phyloP scores from a whole-genome alignment of 352 stramenopile genomes.

The Phytopythium boreale region DNA sequence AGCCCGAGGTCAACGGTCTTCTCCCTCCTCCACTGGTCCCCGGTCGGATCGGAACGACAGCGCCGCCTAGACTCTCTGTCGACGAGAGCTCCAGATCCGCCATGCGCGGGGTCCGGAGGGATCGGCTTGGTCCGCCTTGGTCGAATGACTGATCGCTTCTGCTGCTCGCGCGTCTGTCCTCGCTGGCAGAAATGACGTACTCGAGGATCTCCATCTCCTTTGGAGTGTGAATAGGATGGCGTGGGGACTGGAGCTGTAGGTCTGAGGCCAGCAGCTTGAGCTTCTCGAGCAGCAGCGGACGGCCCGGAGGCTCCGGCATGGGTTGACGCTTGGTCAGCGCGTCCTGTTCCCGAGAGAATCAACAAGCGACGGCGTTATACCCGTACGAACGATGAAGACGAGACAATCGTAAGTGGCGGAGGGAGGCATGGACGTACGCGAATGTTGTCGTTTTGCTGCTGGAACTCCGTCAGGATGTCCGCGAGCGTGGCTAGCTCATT shows the following conservation, averaged over 20 bases:
- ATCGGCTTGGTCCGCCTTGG: background rate
- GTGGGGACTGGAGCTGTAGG: slow-evolving; percentile 23
- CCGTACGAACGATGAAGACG: background rate
- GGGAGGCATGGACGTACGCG: slow-evolving; percentile 28
- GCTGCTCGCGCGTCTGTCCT: background rate
- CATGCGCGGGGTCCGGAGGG: slow-evolving; percentile 49
- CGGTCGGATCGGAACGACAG: slow-evolving; percentile 33
- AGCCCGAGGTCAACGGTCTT: slow-evolving; percentile 38
- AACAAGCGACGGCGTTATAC: background rate
- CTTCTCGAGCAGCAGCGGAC: slow-evolving; percentile 66
- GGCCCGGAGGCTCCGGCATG: slow-evolving; percentile 60
- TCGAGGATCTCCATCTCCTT: slow-evolving; percentile 59
- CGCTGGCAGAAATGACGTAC: slow-evolving; percentile 43
- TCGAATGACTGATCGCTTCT: slow-evolving; percentile 15
- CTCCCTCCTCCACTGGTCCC: slow-evolving; percentile 36
- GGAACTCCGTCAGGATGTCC: slow-evolving; percentile 76
- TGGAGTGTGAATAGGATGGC: slow-evolving; percentile 17
- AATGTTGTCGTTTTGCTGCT: slow-evolving; percentile 75
- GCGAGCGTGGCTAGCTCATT: slow-evolving; percentile 57
- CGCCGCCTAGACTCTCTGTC: slow-evolving; percentile 31
- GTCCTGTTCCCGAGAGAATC: slow-evolving; percentile 31
- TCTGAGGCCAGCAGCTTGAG: slow-evolving; percentile 63
- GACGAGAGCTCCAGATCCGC: slow-evolving; percentile 20
- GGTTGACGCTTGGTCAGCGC: slow-evolving; percentile 42
- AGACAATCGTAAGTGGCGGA: background rate